Base-by-base conservation (phyloP, 192 early-diverging fungal genomes). In the Coemansia sp. region DNA sequence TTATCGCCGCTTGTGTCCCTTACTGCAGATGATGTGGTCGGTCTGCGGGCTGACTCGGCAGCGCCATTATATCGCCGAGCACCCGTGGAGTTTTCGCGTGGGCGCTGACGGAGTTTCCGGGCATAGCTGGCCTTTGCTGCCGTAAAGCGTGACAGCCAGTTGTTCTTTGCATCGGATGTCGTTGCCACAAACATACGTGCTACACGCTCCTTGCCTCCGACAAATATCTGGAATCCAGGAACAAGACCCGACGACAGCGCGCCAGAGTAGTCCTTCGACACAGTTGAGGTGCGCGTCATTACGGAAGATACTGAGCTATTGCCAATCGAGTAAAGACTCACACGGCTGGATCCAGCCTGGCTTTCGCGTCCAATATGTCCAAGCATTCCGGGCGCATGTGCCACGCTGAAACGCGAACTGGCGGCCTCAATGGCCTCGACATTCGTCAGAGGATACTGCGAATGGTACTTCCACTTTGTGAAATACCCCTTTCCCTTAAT, bases 391-490 rank as follows among this genome's bases (percentile, higher is more conserved):
- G 84, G 74, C 58, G 82, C 44, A 21, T 84, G 77, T 32, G 50
- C 74, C 23, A 76, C 69, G 56, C 82, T 77, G 52, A 84, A 84
- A 18, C 77, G 71, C 39, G 82, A 80, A 57, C 86, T 87, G 19
- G 87, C 86, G 16, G 86, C 84, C 49, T 87, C 87, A 10, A 89
- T 78, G 2, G 87, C 85, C 57, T 90, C 89, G 12, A 88, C 77
- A 32, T 75, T 85, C 26, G 76, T 58, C 6, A 90, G 67, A 4
- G 85, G 81, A 68, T 89, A 90, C 38, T 74, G 81, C 18, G 87
- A 84, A 48, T 87, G 86, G 65, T 83, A 84, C 74, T 90, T 88
- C 89, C 89, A 90, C 74, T 89, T 89, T 45, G 87, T 89, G 76
- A 84, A 90, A 68, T 90, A 89, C 8, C 89, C 89, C 56, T 84